Evolutionary conservation across 371 early-diverging fungal species (phyloP), one percentile per base, ranked within the genome.

Genomic region (Syncephalastrum monosporum): DNA sequence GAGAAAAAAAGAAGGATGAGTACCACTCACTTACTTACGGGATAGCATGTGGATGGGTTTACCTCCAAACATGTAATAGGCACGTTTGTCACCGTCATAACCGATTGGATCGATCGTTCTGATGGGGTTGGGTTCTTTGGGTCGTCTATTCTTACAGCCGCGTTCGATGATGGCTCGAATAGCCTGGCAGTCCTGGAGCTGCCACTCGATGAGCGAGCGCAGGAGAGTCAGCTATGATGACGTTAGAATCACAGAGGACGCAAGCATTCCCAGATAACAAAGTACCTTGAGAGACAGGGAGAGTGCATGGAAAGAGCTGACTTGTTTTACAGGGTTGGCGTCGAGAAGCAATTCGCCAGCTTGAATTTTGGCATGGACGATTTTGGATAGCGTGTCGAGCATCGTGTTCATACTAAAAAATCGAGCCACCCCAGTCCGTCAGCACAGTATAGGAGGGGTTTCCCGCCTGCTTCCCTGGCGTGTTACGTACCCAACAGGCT

Each of bases 131-230:
- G 5, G n/a, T 24, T 67, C 56, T 8, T 56, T 49, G 24, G 44
- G 48, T 16, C 41, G 38, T 12, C 48, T 58, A 33, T 48, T 58
- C 17, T 51, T 23, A 23, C 53, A 61, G 48, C 43, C 38, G 13
- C 59, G 42, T 3, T 70, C 73, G 7, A 76, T 53, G 1, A 65
- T 59, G 5, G 57, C 33, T 51, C 63, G 60, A 1, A 77, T 57
- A 17, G 68, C 65, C 27, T 53, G 47, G 41, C 74, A 65, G 23
- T 77, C 77, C 54, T 74, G 72, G 15, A 77, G 55, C 42, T 77
- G 77, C 77, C 74, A 77, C 50, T 77, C 77, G n/a, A 77, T 57
- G 33, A 77, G 16, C 1, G 59, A 60, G 15, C 62, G 58, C 50
- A 77, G 44, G 19, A 77, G 21, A 10, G 53, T 61, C 12, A 77